Conservation (phyloP, 306 rosid genomes). For the barrel medic (Medicago truncatula) region DNA sequence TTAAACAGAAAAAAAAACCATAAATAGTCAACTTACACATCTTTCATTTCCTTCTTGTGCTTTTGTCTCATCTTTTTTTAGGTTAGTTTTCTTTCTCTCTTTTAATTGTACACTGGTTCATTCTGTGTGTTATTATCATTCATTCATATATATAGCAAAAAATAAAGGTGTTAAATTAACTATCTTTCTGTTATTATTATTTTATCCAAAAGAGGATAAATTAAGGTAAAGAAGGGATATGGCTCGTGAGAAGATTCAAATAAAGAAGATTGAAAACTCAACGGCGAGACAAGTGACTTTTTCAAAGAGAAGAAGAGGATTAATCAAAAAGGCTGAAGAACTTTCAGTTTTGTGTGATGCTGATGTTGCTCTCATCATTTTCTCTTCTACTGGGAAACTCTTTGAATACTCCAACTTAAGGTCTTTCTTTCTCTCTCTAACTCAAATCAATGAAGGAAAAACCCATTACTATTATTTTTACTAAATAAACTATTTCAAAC, state of each 20-base stretch:
- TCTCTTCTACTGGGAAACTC: slow-evolving; percentile 87
- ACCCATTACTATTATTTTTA: neutral
- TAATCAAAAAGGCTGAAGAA: slow-evolving; percentile 90
- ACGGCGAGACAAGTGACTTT: slow-evolving; percentile 96
- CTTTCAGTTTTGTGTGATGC: slow-evolving; percentile 96
- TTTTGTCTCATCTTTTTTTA: slow-evolving; percentile 39
- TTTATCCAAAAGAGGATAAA: slow-evolving; percentile 6
- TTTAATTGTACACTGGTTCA: slow-evolving; percentile 44
- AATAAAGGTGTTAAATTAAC: slow-evolving; percentile 1
- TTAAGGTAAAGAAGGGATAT: slow-evolving; percentile 47
- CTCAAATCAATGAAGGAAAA: neutral
- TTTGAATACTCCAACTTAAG: slow-evolving; percentile 82
- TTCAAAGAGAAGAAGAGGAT: slow-evolving; percentile 88
- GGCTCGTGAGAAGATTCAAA: slow-evolving; percentile 97
- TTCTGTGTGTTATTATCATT: slow-evolving; percentile 29
- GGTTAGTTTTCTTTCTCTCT: slow-evolving; percentile 43
- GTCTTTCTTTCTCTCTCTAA: slow-evolving; percentile 41
- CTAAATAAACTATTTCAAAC: neutral
- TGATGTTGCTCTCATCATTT: slow-evolving; percentile 82
- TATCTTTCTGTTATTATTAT: neutral
- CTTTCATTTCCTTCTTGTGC: neutral
- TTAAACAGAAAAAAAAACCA: slow-evolving; percentile 9
- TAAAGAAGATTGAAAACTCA: slow-evolving; percentile 89
- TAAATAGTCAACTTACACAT: slow-evolving; percentile 41
- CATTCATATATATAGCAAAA: neutral